A percentile compares a stretch with the other conserved stretches of the same genome.
phyloP scores from a whole-genome alignment of 345 rosid genomes.

The Litchi chinensis region DNA sequence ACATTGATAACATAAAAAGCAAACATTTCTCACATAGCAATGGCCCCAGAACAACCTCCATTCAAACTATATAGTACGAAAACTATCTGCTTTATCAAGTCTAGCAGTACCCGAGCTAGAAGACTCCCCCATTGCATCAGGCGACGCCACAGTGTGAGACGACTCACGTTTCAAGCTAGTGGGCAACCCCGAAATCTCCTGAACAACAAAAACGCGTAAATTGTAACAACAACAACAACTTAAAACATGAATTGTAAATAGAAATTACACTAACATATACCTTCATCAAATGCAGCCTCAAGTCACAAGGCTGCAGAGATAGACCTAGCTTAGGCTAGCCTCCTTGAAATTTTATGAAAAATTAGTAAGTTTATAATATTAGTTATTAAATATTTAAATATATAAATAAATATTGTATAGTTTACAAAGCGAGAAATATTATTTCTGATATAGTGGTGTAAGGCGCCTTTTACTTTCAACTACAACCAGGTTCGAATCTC shows the following conservation, averaged over 20 bases:
- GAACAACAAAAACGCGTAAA: constrained; percentile 9
- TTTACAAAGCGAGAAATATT: no score
- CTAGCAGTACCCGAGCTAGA: constrained; percentile 90
- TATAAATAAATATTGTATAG: no score
- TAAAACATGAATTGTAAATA: not conserved
- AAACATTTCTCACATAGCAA: not conserved
- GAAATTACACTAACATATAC: constrained; percentile 29
- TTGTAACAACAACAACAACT: not conserved
- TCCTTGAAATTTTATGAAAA: no score
- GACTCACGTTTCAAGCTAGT: constrained; percentile 72
- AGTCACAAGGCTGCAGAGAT: constrained; percentile 83
- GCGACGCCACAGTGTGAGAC: constrained; percentile 59
- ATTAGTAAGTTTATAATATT: no score
- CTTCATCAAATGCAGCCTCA: constrained; percentile 96
- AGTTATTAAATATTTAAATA: no score
- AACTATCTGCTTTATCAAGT: constrained; percentile 72
- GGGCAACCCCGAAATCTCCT: constrained; percentile 96
- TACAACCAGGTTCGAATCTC: no score
- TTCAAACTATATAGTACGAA: constrained; percentile 47
- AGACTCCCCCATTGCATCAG: constrained; percentile 86
- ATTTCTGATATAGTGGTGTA: no score
- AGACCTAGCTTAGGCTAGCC: no score
- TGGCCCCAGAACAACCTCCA: not conserved
- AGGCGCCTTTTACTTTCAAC: no score
- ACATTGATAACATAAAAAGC: not conserved